Evolutionary conservation across 129 eudicot species (phyloP).

Genomic region (Flaveria trinervia): DNA sequence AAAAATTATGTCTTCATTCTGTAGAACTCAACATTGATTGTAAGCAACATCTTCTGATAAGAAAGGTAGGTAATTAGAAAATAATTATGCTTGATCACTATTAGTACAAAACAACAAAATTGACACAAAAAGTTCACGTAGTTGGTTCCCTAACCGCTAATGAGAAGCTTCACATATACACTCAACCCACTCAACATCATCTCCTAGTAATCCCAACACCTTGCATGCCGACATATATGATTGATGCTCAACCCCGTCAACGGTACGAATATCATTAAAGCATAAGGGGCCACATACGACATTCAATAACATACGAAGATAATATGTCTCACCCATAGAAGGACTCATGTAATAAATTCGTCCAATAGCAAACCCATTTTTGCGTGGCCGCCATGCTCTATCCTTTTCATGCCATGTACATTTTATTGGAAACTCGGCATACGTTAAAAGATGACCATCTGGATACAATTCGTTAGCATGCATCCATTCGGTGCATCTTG

Average conservation of each 20-base stretch:
- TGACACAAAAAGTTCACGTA: background rate
- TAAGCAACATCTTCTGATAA: background rate
- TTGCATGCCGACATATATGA: background rate
- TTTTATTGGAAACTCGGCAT: background rate
- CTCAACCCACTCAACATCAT: background rate
- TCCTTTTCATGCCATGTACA: slow-evolving; percentile 1
- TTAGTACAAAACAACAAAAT: background rate
- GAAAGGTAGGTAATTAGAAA: background rate
- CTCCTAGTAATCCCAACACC: background rate
- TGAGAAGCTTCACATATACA: background rate
- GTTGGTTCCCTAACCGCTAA: background rate
- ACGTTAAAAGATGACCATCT: background rate
- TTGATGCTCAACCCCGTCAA: no score
- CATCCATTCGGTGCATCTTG: background rate
- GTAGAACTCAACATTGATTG: background rate
- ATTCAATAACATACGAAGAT: background rate
- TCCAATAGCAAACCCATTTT: background rate
- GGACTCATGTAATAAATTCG: background rate
- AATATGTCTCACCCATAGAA: background rate
- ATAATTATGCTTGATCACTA: background rate
- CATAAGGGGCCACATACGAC: no score
- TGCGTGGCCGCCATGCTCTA: background rate
- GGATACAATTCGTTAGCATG: background rate
- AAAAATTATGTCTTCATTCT: background rate
- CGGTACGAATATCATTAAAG: no score